Base-by-base conservation (phyloP, 2,329 filamentous ascomycete species). In the Cladosporium sp. region DNA sequence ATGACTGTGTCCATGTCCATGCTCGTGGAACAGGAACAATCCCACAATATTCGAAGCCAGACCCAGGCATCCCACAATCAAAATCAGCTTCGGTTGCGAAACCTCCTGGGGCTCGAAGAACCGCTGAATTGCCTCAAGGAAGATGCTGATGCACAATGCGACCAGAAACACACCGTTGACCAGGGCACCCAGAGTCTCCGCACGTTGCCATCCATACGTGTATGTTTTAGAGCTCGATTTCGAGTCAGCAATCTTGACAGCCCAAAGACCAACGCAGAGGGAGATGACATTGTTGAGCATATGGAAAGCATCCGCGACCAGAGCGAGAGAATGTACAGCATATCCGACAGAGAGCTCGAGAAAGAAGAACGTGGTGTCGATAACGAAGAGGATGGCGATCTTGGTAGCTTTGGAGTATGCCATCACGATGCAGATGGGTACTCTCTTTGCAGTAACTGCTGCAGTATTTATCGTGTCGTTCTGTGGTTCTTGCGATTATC, bases 251-350 rank as follows among this genome's bases (percentile, higher is more conserved):
- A 96, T 91, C 69, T 90, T 91, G 64, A 99, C 95, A 62, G 95
- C 95, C 94, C 95, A 99, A 49, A 98, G 80, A 69, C 95, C 95
- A 68, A 99, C 94, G 65, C 89, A 86, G 16, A 99, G 83, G 1
- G 95, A 98, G 67, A 99, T 89, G 72, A 99, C 95, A 86, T 99
- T 95, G 82, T 99, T 99, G 67, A 99, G 84, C 95, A 99, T 99
- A 81, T 99, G 95, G 79, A 99, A 99, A 67, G 95, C 93, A 82
- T 99, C 95, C 62, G 95, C 95, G 76, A 96, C 93, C 66, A 99
- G 86, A 44, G 95, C 95, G 72, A 99, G 86, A 21, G 95, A 98
- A 75, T 93, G 90, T 67, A 96, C 92, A 69, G 89, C 82, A 82
- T 97, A 92, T 68, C 95, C 94, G 68, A 90, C 88, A 66, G 90